Evolutionary conservation across 164 flowering plant genomes (phyloP).

Genomic region (Amborella trichopoda): DNA sequence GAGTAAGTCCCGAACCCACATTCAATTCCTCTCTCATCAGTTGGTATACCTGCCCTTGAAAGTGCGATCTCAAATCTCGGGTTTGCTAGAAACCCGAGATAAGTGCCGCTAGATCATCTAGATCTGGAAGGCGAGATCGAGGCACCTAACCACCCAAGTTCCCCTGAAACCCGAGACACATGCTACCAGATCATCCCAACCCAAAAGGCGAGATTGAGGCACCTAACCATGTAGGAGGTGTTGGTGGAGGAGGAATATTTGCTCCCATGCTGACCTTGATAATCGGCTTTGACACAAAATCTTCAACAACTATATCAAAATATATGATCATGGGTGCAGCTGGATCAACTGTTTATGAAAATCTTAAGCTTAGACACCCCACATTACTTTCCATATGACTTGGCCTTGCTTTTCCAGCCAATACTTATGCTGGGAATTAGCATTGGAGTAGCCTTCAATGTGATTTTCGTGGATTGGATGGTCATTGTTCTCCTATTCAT

Average conservation of each 20-base stretch:
- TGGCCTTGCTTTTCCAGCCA: slow-evolving; percentile 53
- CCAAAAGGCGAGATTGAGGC: too few relatives aligned
- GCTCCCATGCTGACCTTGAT: slow-evolving; percentile 92
- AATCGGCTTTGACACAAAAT: slow-evolving; percentile 88
- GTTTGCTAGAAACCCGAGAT: too few relatives aligned
- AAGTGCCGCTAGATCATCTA: too few relatives aligned
- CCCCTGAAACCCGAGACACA: too few relatives aligned
- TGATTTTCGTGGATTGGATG: slow-evolving; percentile 62
- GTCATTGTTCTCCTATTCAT: slow-evolving; percentile 43
- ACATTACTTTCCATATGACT: slow-evolving; percentile 46
- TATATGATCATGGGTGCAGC: slow-evolving; percentile 54
- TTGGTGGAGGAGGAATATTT: slow-evolving; percentile 97
- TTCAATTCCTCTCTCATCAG: too few relatives aligned
- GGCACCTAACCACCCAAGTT: too few relatives aligned
- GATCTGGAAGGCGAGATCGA: too few relatives aligned
- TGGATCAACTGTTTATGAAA: slow-evolving; percentile 36
- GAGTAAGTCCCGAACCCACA: too few relatives aligned
- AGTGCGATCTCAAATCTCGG: too few relatives aligned
- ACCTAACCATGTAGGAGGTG: slow-evolving; percentile 99
- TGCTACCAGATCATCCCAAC: too few relatives aligned
- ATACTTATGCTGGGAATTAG: slow-evolving; percentile 60
- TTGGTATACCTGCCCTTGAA: too few relatives aligned
- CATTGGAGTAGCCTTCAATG: slow-evolving; percentile 47
- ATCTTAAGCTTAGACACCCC: slow-evolving; percentile 38
- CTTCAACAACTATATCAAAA: slow-evolving; percentile 91